Conservation (phyloP, 805 yeast genomes). For the Suhomyces prunicola region DNA sequence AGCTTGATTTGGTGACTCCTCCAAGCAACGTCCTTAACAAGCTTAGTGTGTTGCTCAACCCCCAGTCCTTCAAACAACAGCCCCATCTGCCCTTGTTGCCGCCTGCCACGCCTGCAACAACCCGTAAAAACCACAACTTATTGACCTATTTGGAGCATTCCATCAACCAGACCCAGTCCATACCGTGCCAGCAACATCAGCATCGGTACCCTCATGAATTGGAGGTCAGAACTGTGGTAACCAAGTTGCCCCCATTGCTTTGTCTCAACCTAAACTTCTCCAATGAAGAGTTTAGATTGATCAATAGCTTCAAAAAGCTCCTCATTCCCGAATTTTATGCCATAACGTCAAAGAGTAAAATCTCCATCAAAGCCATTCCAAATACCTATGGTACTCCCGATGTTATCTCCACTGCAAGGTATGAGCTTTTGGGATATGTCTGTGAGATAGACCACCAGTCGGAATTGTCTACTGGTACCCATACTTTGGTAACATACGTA, state of each 20-base stretch:
- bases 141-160: constrained; percentile 61
- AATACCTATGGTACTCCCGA: not conserved
- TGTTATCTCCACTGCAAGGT: constrained; percentile 38
- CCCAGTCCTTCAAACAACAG: constrained; percentile 10
- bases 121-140: constrained; percentile 12
- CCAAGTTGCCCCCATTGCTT: constrained; percentile 62
- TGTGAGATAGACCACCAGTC: constrained; percentile 58
- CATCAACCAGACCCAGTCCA: constrained; percentile 49
- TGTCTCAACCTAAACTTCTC: constrained; percentile 57
- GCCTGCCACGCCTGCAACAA: constrained; percentile 12
- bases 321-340: constrained; percentile 57
- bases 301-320: constrained; percentile 55
- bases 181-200: constrained; percentile 49
- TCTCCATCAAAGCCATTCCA: constrained; percentile 30
- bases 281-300: constrained; percentile 51
- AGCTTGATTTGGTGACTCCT: constrained; percentile 45
- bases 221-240: constrained; percentile 50
- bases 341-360: constrained; percentile 32
- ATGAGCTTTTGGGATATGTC: constrained; percentile 66
- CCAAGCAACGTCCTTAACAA: constrained; percentile 24
- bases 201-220: constrained; percentile 33
- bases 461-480: constrained; percentile 37
- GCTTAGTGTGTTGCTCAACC: constrained; percentile 15
- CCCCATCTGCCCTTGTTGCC: constrained; percentile 8
- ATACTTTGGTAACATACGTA: constrained; percentile 60